A percentile compares a stretch with the other conserved stretches of the same genome.
Conservation (phyloP, 495 filamentous ascomycete species). For the Chaetomium cochliodes region DNA sequence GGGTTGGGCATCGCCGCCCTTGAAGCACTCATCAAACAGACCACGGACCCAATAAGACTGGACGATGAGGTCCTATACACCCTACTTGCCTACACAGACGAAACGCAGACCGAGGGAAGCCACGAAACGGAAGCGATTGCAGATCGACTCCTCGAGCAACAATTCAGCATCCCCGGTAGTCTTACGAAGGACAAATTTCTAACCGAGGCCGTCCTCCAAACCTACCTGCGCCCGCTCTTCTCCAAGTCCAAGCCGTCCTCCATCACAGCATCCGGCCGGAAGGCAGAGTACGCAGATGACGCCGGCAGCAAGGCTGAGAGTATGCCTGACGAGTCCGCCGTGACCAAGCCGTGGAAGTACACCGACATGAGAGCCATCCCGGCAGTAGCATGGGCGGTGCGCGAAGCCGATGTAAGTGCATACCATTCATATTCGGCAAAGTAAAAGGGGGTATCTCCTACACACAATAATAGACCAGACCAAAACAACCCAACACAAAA, state of each 20-base stretch:
- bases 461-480: neutral
- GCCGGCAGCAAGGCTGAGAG: constrained; percentile 33
- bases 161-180: constrained; percentile 29
- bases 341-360: constrained; percentile 75
- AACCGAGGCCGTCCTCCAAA: constrained; percentile 53
- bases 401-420: constrained; percentile 46
- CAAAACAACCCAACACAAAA: neutral
- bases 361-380: constrained; percentile 59
- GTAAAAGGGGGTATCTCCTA: constrained; percentile 7
- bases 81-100: constrained; percentile 49
- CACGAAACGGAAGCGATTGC: constrained; percentile 35
- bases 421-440: neutral
- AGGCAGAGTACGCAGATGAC: constrained; percentile 51
- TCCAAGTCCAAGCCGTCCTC: constrained; percentile 60
- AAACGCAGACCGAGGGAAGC: constrained; percentile 56
- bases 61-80: constrained; percentile 31
- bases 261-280: constrained; percentile 63
- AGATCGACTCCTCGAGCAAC: constrained; percentile 43
- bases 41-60: constrained; percentile 2
- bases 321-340: constrained; percentile 48
- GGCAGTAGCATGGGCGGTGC: constrained; percentile 65
- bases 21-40: constrained; percentile 14
- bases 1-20: constrained; percentile 18
- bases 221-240: constrained; percentile 66
- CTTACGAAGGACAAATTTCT: constrained; percentile 38